These are phyloP conservation scores for Teratosphaeria destructans DNA, from an alignment of 2,329 filamentous ascomycete genomes.

Conservation along the genomic window DNA sequence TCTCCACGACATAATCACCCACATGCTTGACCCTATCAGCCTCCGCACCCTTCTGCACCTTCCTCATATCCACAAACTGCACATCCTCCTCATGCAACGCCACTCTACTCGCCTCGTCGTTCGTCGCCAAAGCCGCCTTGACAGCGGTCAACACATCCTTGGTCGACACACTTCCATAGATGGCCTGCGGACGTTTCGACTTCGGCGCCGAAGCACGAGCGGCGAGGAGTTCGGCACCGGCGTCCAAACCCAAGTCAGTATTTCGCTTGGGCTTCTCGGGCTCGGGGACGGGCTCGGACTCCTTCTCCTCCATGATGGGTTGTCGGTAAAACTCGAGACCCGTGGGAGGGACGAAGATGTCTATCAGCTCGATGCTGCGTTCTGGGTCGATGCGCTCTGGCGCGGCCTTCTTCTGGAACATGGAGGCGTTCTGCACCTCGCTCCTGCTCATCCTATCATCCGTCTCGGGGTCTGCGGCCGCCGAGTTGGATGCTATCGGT, in stretches of 20 bases:
- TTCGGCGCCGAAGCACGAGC: slow-evolving; percentile 10
- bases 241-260: slow-evolving; percentile 8
- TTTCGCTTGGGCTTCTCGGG: slow-evolving; percentile 2
- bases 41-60: slow-evolving; percentile 22
- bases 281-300: slow-evolving; percentile 5
- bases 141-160: slow-evolving; percentile 41
- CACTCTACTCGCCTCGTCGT: slow-evolving; percentile 42
- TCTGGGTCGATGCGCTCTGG: slow-evolving; percentile 32
- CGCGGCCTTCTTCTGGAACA: slow-evolving; percentile 18
- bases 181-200: slow-evolving; percentile 22
- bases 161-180: slow-evolving; percentile 47
- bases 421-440: slow-evolving; percentile 8
- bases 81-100: slow-evolving; percentile 42
- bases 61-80: slow-evolving; percentile 32
- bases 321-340: slow-evolving; percentile 39
- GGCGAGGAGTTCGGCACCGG: slow-evolving; percentile 21
- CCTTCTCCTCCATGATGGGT: slow-evolving; percentile 29
- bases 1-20: slow-evolving; percentile 43
- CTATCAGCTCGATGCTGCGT: slow-evolving; percentile 37
- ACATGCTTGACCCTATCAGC: slow-evolving; percentile 41
- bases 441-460: neutral
- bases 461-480: neutral
- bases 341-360: slow-evolving; percentile 34
- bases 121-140: slow-evolving; percentile 38
- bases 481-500: neutral